Evolutionary conservation across 495 filamentous ascomycete genomes (phyloP), one percentile per base, ranked within the genome.

Genomic region (Wilcoxina mikolae): DNA sequence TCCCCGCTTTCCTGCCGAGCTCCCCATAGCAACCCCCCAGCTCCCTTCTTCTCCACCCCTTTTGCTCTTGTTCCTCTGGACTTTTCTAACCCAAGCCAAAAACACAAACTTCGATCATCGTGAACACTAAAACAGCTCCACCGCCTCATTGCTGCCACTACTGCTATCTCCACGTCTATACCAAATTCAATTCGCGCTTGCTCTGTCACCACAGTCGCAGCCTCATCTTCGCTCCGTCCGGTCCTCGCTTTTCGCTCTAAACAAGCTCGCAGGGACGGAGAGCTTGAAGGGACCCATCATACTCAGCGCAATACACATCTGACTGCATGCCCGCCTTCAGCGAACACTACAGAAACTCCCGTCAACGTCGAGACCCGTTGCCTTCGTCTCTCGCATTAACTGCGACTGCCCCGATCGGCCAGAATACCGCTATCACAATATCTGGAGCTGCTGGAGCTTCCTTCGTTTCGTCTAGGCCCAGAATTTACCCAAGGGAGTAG

Each of bases 401-500:
- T 11, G 33, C n/a, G n/a, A n/a, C 60, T 55, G 60, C 50, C 15
- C 53, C 53, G 42, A 49, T 25, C 50, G 17, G 10, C 20, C 29
- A 43, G 17, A 51, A 51, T 50, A 56, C 23, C 48, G 46, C 52
- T 45, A 46, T 46, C 24, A 29, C 29, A 18, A 29, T 28, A 54
- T 5, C 48, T 39, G 49, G 28, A 52, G 31, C 49, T 52, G 31
- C 29, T 28, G 61, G 61, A 53, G 58, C 58, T 60, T 56, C 59
- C 51, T 56, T 63, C 46, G 17, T 49, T 60, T 56, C 56, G 42
- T 52, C 60, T 51, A 64, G 60, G 58, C 57, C 61, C 49, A 63
- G 52, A 56, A 65, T 65, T 29, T 65, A 64, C 44, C 62, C 62
- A 7, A 64, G 35, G 44, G 62, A 64, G 47, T 64, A 55, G 62